Evolutionary conservation across 2,329 filamentous ascomycete genomes (phyloP).

Genomic region (Zymoseptoria brevis): DNA sequence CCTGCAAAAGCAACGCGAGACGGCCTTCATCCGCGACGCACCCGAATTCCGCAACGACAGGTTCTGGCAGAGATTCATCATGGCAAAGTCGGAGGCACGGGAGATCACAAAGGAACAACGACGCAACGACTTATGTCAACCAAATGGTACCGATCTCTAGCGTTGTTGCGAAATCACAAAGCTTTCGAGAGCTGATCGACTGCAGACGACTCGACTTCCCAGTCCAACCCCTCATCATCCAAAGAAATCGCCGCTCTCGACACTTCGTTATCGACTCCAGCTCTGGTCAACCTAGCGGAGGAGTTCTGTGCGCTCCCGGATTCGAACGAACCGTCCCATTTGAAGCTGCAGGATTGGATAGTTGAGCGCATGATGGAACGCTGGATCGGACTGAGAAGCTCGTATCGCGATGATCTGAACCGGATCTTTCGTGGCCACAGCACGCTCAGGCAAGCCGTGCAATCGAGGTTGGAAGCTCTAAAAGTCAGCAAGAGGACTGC

Average conservation of each 20-base stretch:
- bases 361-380: constrained; percentile 5
- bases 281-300: background rate
- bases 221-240: background rate
- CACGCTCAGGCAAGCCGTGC: background rate
- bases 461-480: background rate
- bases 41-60: constrained; percentile 1
- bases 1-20: constrained; percentile 6
- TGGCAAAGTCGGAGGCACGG: constrained; percentile 1
- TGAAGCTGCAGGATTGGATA: constrained; percentile 3
- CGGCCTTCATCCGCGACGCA: constrained; percentile 8
- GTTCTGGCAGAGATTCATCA: constrained; percentile 10
- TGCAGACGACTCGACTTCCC: background rate
- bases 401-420: constrained; percentile 4
- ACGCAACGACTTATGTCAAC: background rate
- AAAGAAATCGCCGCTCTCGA: background rate
- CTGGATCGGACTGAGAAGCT: constrained; percentile 1
- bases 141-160: background rate
- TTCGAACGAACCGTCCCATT: background rate
- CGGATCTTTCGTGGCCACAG: background rate
- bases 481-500: background rate
- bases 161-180: background rate
- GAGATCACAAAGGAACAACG: background rate
- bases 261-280: background rate
- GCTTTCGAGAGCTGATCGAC: background rate
- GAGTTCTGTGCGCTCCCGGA: background rate